These are phyloP conservation scores for Kodamaea sagamina DNA, from an alignment of 805 yeast genomes.

Conservation along the genomic window DNA sequence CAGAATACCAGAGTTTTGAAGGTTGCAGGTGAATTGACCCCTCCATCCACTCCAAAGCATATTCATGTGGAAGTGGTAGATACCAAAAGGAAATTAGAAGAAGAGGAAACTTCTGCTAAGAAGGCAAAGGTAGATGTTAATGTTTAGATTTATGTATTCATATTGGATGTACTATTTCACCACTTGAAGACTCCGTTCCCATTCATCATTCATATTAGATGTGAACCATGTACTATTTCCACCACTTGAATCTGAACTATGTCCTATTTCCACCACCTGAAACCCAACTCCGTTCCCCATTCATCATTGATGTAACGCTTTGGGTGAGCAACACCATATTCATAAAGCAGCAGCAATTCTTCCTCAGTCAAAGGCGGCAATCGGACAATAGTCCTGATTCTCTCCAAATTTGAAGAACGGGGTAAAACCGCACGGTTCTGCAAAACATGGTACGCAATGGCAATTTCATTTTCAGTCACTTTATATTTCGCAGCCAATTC, in stretches of 20 bases:
- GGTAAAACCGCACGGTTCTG: constrained; percentile 66
- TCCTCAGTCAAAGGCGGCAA: constrained; percentile 38
- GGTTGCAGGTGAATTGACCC: constrained; percentile 36
- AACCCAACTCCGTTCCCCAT: constrained; percentile 41
- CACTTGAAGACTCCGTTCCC: too few species aligned
- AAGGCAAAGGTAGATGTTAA: constrained; percentile 3
- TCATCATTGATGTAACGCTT: constrained; percentile 33
- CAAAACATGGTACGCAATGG: constrained; percentile 60
- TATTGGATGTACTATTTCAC: too few species aligned
- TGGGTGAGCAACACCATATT: constrained; percentile 32
- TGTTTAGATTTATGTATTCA: not conserved
- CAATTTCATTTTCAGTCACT: constrained; percentile 55
- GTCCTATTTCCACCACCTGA: constrained; percentile 31
- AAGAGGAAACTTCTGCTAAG: not conserved
- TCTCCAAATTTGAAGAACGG: constrained; percentile 66
- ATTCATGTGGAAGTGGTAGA: constrained; percentile 3
- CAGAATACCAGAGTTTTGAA: constrained; percentile 40
- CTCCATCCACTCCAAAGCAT: constrained; percentile 9
- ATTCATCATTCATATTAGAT: too few species aligned
- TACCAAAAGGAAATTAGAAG: constrained; percentile 9
- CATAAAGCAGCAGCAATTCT: constrained; percentile 37
- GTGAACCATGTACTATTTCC: too few species aligned
- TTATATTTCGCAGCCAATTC: constrained; percentile 59
- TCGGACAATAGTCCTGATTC: constrained; percentile 48
- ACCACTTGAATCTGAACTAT: not conserved